Evolutionary conservation across 345 rosid species (phyloP), one percentile per base, ranked within the genome.

Genomic region (Excoecaria cochinchinensis): DNA sequence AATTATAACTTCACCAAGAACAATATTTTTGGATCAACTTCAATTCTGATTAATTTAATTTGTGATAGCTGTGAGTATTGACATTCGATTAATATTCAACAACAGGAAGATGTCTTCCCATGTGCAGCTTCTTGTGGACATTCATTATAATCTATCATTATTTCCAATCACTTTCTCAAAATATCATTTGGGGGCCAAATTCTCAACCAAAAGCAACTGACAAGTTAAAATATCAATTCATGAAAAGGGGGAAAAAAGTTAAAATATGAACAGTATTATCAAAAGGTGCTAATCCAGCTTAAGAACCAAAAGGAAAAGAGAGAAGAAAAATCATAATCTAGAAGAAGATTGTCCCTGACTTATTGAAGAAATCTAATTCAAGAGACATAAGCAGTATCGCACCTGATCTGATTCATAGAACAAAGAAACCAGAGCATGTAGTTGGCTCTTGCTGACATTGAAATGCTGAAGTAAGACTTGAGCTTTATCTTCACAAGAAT

Each of bases 391-490:
- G 57, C 55, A 84, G 67, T 70, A 52, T 10, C 68, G 47, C 67
- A 88, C 96, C 95, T 92, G 89, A 80, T 90, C 89, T 69, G 90
- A 88, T 74, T 85, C 90, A 64, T 84, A 81, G 83, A 89, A 87
- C 47, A 88, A 71, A 73, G 92, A 84, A 81, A 87, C 90, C 73
- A 90, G 80, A 79, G 79, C 85, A 81, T 81, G 86, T 82, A 90
- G 85, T 78, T 86, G 92, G 81, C 82, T 85, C 82, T 75, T 80
- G 85, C 92, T 90, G 71, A 89, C 84, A 79, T 92, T 90, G 83
- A 82, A 85, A 78, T 86, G 84, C 79, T 78, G 84, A 59, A 83
- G 75, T 67, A 85, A 81, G 78, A 86, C 84, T 74, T 74, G 80
- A 75, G 80, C 87, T 77, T 76, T 81, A 59, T 79, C 90, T 75